A percentile compares a stretch with the other conserved stretches of the same genome.
These are phyloP conservation scores for Leavenworthia alabamica DNA, from an alignment of 345 rosid species.

Conservation along the genomic window DNA sequence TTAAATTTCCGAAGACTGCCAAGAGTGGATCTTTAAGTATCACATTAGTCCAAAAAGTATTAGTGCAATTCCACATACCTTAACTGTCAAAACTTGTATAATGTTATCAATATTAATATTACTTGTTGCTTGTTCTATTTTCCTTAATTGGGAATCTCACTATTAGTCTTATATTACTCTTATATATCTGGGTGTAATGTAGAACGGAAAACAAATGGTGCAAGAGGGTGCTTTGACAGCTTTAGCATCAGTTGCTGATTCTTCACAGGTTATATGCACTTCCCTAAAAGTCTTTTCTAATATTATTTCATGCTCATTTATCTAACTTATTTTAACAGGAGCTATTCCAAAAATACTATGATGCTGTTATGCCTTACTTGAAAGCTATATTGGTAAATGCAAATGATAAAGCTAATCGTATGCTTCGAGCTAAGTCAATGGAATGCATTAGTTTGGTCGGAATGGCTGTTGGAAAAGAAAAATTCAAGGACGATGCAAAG, in stretches of 20 bases:
- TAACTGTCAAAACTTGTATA: neutral
- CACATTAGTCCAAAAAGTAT: neutral
- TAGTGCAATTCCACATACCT: neutral
- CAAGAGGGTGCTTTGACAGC: constrained; percentile 78
- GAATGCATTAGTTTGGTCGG: constrained; percentile 76
- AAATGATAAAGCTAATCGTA: constrained; percentile 40
- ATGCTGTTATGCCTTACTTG: constrained; percentile 30
- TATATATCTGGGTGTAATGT: constrained; percentile 7
- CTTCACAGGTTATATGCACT: constrained; percentile 47
- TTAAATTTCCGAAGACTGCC: neutral
- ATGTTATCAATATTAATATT: neutral
- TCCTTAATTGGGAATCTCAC: neutral
- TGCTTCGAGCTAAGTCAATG: constrained; percentile 77
- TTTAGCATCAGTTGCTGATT: constrained; percentile 73
- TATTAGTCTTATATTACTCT: neutral
- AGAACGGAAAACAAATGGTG: constrained; percentile 76
- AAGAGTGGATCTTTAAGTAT: neutral
- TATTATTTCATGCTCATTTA: neutral
- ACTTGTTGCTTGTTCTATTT: neutral
- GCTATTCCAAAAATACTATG: constrained; percentile 37
- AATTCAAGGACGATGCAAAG: constrained; percentile 61
- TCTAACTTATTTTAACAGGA: constrained; percentile 36
- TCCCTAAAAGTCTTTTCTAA: neutral
- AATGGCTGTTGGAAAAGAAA: constrained; percentile 76
- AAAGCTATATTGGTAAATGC: constrained; percentile 27